These are phyloP conservation scores for Passiflora organensis DNA, from an alignment of 345 rosid species.

Conservation along the genomic window DNA sequence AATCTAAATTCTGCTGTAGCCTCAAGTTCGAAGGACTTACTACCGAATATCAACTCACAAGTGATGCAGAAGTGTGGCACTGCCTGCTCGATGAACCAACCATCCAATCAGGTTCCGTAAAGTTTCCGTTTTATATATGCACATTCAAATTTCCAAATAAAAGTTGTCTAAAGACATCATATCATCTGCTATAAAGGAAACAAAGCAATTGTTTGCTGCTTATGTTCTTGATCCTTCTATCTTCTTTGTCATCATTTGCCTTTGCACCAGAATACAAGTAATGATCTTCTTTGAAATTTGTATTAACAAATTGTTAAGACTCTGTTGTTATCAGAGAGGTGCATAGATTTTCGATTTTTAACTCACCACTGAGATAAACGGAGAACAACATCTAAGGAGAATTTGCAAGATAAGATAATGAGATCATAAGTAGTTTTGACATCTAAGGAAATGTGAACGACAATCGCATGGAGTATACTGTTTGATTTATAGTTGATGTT, in stretches of 20 bases:
- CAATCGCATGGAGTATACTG: neutral
- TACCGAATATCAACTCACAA: conserved; percentile 31
- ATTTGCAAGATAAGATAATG: neutral
- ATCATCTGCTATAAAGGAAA: too few relatives aligned
- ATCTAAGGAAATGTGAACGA: neutral
- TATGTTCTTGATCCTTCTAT: too few relatives aligned
- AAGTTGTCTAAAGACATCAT: too few relatives aligned
- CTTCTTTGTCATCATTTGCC: neutral
- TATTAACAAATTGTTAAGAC: too few relatives aligned
- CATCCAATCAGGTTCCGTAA: conserved; percentile 41
- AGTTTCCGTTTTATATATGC: neutral
- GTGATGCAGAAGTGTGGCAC: conserved; percentile 27
- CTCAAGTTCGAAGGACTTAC: conserved; percentile 39
- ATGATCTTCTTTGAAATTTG: neutral
- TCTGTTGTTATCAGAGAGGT: neutral
- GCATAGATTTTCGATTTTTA: neutral
- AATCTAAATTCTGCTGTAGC: conserved; percentile 34
- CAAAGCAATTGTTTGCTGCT: too few relatives aligned
- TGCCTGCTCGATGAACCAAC: conserved; percentile 29
- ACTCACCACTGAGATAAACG: neutral
- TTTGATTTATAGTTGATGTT: neutral
- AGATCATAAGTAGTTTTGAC: too few relatives aligned
- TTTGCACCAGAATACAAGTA: too few relatives aligned
- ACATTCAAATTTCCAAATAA: too few relatives aligned
- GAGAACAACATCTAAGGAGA: neutral